Base-by-base conservation (phyloP, 116 monocot genomes). In the Trichopus zeylanicus region DNA sequence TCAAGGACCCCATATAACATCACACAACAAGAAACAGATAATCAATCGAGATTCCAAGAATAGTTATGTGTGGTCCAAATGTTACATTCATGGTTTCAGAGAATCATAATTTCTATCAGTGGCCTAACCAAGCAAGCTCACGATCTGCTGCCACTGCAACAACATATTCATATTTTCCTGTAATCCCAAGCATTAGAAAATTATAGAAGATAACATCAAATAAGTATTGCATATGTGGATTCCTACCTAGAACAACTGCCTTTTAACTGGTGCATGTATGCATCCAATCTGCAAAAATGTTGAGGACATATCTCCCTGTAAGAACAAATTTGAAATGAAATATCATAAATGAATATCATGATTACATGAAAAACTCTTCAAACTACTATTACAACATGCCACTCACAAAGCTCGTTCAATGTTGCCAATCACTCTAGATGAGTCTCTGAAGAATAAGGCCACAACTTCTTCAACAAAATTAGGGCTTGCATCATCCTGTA, bases 381-480 rank as follows among this genome's bases (percentile, higher is more conserved):
- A 42, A 42, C n/a, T n/a, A n/a, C 20, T 28, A 5, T 0, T 60
- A 6, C 11, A 56, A 19, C 13, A 38, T 29, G 8, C 6, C 26
- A 75, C 88, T 94, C 33, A 89, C 94, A 89, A 59, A 55, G 86
- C 81, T 57, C 80, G 86, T 46, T 86, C 86, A 26, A 86, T 86
- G 73, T 69, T 85, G 33, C 59, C 26, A 46, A 89, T 64, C 29
- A 83, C 30, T 69, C 94, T 85, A 11, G 72, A 51, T 2, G 86
- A 89, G 39, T 94, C 89, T 73, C 73, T 85, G 63, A 86, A 94
- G 68, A 82, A 94, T 74, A 80, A 76, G 35, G 85, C 71, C 26
- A 75, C 89, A 1, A 94, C 86, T 75, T 94, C 94, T 67, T 94
- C 94, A 31, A 86, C 94, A 67, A 94, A 94, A 35, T 94, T 89